Conservation (phyloP, 495 filamentous ascomycete species). For the Aspergillus avenaceus region DNA sequence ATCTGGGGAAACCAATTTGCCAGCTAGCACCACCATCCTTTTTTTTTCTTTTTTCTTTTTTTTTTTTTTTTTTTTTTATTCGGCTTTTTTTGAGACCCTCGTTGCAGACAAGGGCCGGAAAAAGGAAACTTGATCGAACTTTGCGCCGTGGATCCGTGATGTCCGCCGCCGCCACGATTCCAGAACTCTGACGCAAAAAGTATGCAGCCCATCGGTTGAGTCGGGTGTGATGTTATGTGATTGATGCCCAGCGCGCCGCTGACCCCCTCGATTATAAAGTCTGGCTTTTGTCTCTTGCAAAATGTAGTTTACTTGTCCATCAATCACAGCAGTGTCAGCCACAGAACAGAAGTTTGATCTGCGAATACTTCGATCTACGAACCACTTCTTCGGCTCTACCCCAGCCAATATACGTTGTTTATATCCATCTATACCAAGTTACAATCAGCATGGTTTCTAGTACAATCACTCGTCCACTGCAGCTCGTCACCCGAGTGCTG, state of each 20-base stretch:
- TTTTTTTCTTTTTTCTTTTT: background rate
- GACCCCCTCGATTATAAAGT: slow-evolving; percentile 10
- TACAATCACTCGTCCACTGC: slow-evolving; percentile 30
- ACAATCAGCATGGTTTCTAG: slow-evolving; percentile 28
- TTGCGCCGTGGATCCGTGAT: background rate
- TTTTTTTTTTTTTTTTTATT: slow-evolving; percentile 7
- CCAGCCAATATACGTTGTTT: background rate
- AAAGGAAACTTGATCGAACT: background rate
- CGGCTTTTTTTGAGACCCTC: background rate
- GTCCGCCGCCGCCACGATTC: background rate
- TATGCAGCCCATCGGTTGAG: slow-evolving; percentile 5
- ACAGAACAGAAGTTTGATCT: background rate
- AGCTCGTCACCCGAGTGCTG: slow-evolving; percentile 30
- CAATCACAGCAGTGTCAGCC: background rate
- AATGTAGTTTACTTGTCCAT: background rate
- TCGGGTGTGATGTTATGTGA: slow-evolving; percentile 5
- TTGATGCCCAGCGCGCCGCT: background rate
- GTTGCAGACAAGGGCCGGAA: too few relatives aligned
- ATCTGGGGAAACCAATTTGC: slow-evolving; percentile 21
- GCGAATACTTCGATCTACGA: background rate
- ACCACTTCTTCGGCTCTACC: background rate
- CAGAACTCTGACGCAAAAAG: slow-evolving; percentile 7
- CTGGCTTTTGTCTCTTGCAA: slow-evolving; percentile 1
- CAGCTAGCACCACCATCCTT: background rate
- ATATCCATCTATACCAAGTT: background rate